These are phyloP conservation scores for Penicillium sp. DNA, from an alignment of 2,329 filamentous ascomycete species.

Conservation along the genomic window DNA sequence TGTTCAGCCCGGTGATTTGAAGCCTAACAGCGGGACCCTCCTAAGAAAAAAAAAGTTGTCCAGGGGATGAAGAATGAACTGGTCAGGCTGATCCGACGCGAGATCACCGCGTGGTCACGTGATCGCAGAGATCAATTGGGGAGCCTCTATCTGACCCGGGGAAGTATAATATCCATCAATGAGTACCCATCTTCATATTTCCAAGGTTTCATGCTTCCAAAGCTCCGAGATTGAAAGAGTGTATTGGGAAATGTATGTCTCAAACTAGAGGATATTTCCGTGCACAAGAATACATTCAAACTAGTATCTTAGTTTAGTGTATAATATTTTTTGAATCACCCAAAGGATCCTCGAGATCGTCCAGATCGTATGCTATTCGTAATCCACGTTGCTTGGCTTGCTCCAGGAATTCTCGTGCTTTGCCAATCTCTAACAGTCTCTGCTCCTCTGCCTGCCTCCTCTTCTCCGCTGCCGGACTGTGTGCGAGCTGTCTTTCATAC, in stretches of 20 bases:
- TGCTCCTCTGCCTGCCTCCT: conserved; percentile 36
- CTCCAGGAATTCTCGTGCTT: conserved; percentile 35
- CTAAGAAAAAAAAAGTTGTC: not conserved
- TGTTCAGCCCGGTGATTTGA: not conserved
- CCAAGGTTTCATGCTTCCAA: no score
- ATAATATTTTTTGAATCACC: not conserved
- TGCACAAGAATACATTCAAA: no score
- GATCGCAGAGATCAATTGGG: not conserved
- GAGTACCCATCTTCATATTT: no score
- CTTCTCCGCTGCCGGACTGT: conserved; percentile 36
- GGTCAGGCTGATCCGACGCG: conserved; percentile 19
- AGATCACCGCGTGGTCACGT: conserved; percentile 34
- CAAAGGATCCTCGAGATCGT: conserved; percentile 26
- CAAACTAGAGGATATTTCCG: no score
- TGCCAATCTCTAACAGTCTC: conserved; percentile 32
- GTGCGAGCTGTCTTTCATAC: conserved; percentile 33
- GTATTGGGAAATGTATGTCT: no score
- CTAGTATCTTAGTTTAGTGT: not conserved
- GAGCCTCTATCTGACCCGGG: no score
- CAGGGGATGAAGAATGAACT: not conserved
- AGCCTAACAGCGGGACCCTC: not conserved
- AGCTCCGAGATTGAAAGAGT: no score
- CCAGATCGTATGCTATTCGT: conserved; percentile 31
- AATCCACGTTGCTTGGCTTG: conserved; percentile 34
- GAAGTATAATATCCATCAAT: no score